Evolutionary conservation across 1,284 basidiomycete species (phyloP), one percentile per base, ranked within the genome.

Genomic region (Austroboletus rostrupii): DNA sequence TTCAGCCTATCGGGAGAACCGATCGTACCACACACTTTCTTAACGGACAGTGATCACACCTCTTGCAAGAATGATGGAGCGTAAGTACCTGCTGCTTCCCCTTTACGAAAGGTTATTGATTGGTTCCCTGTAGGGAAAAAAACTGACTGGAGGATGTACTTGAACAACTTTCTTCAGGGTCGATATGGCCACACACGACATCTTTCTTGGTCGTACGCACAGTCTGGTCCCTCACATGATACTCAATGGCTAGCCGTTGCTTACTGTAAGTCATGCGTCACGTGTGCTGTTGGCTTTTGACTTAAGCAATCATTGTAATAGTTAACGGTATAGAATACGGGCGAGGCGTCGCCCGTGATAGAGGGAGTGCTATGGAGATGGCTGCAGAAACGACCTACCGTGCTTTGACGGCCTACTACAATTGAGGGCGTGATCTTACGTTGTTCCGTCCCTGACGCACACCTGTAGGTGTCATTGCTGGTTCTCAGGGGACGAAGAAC

Each of bases 361-460:
- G 64, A 26, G 62, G 65, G 28, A 53, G 50, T 20, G 62, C 62
- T n/a, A 69, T 67, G 66, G 66, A 69, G 47, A 33, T 49, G 8
- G 62, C 62, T 38, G 65, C 62, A 16, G 63, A 67, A 51, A 45
- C 47, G 19, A 60, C 61, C 12, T 66, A 58, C 46, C 57, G 54
- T 19, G 61, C 61, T 13, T 23, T 63, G 42, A 49, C 59, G 16
- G 39, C 61, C 20, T 47, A 62, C 32, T 26, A 45, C 14, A 61
- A 47, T 39, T 63, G 38, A 52, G 47, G 57, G 49, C 52, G 28
- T 46, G 43, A 32, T 28, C 35, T 39, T 33, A 40, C 10, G 32
- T 35, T 35, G 33, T n/a, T n/a, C 20, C 20, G 35, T 38, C 12
- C 13, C 41, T 48, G 12, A 47, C 9, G 3, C 33, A 19, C 3